Conservation (phyloP, 768 basidiomycete species). For the Leccinum uliginosum region DNA sequence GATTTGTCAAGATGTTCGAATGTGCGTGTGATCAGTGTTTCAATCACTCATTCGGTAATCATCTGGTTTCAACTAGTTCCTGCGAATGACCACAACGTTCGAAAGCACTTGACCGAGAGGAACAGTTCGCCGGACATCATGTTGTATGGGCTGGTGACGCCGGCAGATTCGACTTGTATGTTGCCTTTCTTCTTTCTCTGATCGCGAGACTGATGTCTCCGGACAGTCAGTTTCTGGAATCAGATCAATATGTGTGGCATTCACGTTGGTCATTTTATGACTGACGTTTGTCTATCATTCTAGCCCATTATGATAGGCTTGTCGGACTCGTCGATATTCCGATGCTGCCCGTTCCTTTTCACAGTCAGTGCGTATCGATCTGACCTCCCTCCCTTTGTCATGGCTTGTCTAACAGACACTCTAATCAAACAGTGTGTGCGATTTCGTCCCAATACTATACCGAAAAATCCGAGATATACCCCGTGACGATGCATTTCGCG, state of each 20-base stretch:
- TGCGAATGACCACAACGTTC: slow-evolving; percentile 65
- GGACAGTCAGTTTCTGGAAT: slow-evolving; percentile 64
- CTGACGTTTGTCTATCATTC: slow-evolving; percentile 6
- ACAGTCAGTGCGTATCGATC: slow-evolving; percentile 62
- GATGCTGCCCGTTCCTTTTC: slow-evolving; percentile 88
- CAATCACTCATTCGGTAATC: too few relatives aligned
- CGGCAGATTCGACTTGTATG: slow-evolving; percentile 81
- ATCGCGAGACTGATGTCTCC: slow-evolving; percentile 1
- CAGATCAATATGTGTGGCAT: slow-evolving; percentile 57
- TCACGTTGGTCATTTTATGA: not conserved
- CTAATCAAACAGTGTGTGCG: slow-evolving; percentile 60
- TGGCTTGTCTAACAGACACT: not conserved
- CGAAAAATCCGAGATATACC: slow-evolving; percentile 80
- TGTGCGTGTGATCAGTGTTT: too few relatives aligned
- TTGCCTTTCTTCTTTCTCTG: slow-evolving; percentile 3
- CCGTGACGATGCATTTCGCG: slow-evolving; percentile 86
- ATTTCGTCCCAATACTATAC: slow-evolving; percentile 77
- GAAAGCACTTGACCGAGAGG: slow-evolving; percentile 69
- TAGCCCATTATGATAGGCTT: slow-evolving; percentile 68
- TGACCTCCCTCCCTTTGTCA: not conserved
- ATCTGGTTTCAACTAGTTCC: too few relatives aligned
- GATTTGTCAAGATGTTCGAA: too few relatives aligned
- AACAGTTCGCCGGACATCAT: slow-evolving; percentile 80
- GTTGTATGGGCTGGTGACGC: slow-evolving; percentile 72
- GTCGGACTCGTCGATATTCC: slow-evolving; percentile 75